These are phyloP conservation scores for Arthrobotrys megalospora DNA, from an alignment of 2,329 filamentous ascomycete genomes.

Conservation along the genomic window DNA sequence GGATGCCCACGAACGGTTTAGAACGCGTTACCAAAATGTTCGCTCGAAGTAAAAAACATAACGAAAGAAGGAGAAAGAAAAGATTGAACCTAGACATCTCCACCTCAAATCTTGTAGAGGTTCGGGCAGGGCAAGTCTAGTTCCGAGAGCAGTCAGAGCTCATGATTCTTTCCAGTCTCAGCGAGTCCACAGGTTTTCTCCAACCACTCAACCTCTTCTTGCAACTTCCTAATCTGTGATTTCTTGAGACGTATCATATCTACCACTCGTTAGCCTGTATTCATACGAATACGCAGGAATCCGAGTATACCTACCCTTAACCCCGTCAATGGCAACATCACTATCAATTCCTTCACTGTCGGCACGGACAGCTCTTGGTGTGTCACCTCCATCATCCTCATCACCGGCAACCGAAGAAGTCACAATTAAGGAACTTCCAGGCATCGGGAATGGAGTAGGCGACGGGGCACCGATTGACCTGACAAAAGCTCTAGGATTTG, in stretches of 20 bases:
- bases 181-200: constrained; percentile 1
- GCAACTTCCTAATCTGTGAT: background rate
- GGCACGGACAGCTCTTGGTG: background rate
- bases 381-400: background rate
- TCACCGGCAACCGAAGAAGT: background rate
- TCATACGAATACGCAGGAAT: background rate
- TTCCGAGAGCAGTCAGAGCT: too few species aligned
- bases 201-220: constrained; percentile 4
- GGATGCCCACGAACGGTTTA: too few species aligned
- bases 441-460: background rate
- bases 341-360: background rate
- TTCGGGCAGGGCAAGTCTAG: too few species aligned
- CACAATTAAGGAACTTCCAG: background rate
- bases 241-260: constrained; percentile 21
- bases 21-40: too few species aligned
- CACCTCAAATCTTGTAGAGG: too few species aligned
- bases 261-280: background rate
- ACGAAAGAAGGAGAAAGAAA: too few species aligned
- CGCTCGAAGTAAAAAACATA: too few species aligned
- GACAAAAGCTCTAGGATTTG: background rate
- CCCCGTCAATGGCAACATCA: background rate
- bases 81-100: too few species aligned
- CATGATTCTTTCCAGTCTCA: background rate
- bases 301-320: background rate
- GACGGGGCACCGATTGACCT: constrained; percentile 32